Conservation (phyloP, 176 grass and related monocot species). For the Rhynchospora pubera region DNA sequence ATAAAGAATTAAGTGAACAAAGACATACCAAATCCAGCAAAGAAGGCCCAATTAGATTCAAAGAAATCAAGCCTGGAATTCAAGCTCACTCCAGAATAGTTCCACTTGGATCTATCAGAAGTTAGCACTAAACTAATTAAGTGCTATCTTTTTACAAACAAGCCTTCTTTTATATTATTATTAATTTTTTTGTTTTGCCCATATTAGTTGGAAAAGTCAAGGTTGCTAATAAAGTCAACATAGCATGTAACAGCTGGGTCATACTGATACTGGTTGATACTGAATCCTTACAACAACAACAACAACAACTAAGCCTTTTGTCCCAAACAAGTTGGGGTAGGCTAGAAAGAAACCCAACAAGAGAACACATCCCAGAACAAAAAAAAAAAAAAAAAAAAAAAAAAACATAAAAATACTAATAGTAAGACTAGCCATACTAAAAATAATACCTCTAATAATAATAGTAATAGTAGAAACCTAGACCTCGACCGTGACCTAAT, state of each 20-base stretch:
- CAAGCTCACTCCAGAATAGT: constrained; percentile 71
- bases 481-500: no score
- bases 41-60: constrained; percentile 94
- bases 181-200: neutral
- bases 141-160: neutral
- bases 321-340: no score
- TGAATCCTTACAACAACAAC: no score
- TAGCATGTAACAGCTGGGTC: neutral
- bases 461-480: no score
- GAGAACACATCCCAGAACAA: no score
- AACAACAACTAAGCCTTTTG: no score
- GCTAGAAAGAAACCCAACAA: no score
- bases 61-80: constrained; percentile 86
- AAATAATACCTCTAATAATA: no score
- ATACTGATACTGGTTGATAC: no score
- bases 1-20: neutral
- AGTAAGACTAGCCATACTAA: no score
- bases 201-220: neutral
- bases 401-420: no score
- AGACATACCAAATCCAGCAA: constrained; percentile 93
- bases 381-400: no score
- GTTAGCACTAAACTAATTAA: neutral
- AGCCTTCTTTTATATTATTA: neutral
- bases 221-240: neutral
- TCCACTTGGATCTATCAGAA: constrained; percentile 89